Conservation (phyloP, 1,284 basidiomycete genomes). For the Ustilago tritici region DNA sequence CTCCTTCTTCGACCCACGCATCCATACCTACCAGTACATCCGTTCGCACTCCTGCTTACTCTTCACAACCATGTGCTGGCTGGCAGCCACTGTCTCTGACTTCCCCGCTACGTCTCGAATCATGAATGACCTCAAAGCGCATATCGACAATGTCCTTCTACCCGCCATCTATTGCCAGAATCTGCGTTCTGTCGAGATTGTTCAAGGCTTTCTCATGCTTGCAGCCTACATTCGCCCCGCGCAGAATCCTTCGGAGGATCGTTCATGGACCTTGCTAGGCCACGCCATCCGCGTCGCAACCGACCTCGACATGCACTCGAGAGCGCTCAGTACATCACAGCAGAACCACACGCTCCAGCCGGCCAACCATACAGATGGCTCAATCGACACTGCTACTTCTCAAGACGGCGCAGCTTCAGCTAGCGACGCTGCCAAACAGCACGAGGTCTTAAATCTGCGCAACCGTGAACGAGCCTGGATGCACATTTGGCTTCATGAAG, state of each 20-base stretch:
- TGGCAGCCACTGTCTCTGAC: conserved; percentile 35
- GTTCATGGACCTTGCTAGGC: conserved; percentile 42
- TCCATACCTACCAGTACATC: conserved; percentile 44
- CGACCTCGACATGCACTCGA: conserved; percentile 46
- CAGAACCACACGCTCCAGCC: background rate
- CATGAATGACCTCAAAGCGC: conserved; percentile 32
- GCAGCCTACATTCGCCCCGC: conserved; percentile 41
- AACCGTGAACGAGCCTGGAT: conserved; percentile 49
- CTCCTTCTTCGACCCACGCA: conserved; percentile 45
- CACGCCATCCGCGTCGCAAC: conserved; percentile 43
- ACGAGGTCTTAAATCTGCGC: conserved; percentile 29
- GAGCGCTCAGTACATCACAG: conserved; percentile 30
- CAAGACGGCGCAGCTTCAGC: background rate
- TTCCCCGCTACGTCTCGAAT: conserved; percentile 29
- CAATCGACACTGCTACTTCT: background rate
- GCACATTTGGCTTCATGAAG: conserved; percentile 52
- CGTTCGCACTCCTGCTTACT: conserved; percentile 37
- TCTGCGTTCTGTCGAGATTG: conserved; percentile 49
- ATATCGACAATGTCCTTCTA: conserved; percentile 42
- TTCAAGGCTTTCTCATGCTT: conserved; percentile 47
- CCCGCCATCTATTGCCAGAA: conserved; percentile 47
- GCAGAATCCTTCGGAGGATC: conserved; percentile 43
- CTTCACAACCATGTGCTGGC: conserved; percentile 49
- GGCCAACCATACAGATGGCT: background rate
- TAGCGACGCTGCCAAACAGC: conserved; percentile 1